Evolutionary conservation across 179 eudicot genomes (phyloP).

Genomic region (Vitellaria paradoxa): DNA sequence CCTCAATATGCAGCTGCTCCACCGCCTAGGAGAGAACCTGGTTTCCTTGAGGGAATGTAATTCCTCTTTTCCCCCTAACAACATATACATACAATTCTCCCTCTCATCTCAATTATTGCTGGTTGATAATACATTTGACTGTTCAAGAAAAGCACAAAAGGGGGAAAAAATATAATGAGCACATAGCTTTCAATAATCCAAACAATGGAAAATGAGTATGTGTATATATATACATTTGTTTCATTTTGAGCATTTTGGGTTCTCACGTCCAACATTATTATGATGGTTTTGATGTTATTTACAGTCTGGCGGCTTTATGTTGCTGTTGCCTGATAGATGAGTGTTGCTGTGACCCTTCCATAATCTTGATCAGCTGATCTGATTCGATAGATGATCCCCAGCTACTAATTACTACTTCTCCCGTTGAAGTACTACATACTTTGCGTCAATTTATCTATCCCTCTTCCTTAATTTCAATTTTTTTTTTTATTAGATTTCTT

Average conservation of each 20-base stretch:
- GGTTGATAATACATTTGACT: not conserved
- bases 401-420: too few species aligned
- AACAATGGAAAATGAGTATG: not conserved
- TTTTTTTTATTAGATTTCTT: not conserved
- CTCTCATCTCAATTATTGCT: not conserved
- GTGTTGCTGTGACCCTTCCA: conserved; percentile 30
- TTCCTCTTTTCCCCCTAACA: too few species aligned
- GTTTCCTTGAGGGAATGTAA: conserved; percentile 79
- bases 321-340: conserved; percentile 42
- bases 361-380: conserved; percentile 6
- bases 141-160: too few species aligned
- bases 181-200: too few species aligned
- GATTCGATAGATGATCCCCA: not conserved
- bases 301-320: conserved; percentile 28
- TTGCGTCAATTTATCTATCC: not conserved
- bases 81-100: not conserved
- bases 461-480: not conserved
- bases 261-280: not conserved
- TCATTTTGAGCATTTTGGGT: not conserved
- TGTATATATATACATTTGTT: not conserved
- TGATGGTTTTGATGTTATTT: not conserved
- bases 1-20: conserved; percentile 71
- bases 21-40: conserved; percentile 35
- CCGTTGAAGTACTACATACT: not conserved
- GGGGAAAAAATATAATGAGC: too few species aligned